Percentiles rank a stretch among this genome's conserved stretches.
Conservation (phyloP, 768 basidiomycete genomes). For the Leccinellum luteum region DNA sequence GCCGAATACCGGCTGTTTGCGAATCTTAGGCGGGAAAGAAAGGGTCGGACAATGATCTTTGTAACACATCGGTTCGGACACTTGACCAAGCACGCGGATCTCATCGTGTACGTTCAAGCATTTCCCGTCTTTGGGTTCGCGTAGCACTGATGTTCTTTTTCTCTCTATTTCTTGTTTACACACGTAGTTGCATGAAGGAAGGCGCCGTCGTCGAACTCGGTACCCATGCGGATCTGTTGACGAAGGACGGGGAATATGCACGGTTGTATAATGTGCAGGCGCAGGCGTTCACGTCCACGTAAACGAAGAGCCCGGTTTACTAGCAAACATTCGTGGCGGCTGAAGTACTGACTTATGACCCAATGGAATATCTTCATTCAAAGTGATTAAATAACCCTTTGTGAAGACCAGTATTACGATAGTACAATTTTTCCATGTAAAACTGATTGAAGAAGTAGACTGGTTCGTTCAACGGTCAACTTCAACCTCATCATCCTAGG, state of each 20-base stretch:
- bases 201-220: constrained; percentile 33
- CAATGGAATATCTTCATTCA: no score
- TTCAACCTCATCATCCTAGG: no score
- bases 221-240: constrained; percentile 32
- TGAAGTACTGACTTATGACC: no score
- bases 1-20: constrained; percentile 35
- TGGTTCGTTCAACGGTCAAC: no score
- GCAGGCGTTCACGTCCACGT: constrained; percentile 22
- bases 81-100: constrained; percentile 36
- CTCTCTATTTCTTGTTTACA: not conserved
- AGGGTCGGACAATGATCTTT: constrained; percentile 40
- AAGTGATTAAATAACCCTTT: no score
- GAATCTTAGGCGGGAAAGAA: constrained; percentile 24
- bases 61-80: constrained; percentile 41
- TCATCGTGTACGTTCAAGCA: constrained; percentile 32
- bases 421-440: no score
- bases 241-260: constrained; percentile 31
- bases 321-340: no score
- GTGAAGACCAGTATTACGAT: no score
- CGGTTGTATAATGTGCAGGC: constrained; percentile 34
- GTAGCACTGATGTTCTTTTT: not conserved
- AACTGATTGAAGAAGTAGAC: no score
- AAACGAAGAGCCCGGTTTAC: no score
- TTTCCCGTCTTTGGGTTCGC: not conserved
- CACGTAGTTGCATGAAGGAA: constrained; percentile 32